Percentiles rank a stretch among this genome's conserved stretches.
These are phyloP conservation scores for Cystofilobasidium capitatum DNA, from an alignment of 768 basidiomycete species.

Conservation along the genomic window DNA sequence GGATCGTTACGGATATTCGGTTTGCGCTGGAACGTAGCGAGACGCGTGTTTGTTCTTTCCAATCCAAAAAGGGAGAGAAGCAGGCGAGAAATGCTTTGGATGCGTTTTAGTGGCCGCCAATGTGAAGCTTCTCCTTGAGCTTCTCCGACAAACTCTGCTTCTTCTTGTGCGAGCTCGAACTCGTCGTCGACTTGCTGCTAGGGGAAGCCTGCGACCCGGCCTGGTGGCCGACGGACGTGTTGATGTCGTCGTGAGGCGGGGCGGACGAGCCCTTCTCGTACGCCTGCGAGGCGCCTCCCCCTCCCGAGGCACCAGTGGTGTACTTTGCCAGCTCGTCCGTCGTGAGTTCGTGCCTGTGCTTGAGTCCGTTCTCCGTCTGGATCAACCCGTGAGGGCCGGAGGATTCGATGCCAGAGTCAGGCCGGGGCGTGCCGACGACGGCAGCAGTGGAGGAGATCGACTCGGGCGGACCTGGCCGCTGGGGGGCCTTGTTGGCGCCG, in stretches of 20 bases:
- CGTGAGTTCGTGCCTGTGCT: constrained; percentile 1
- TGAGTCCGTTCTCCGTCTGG: background rate
- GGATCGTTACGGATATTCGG: no score
- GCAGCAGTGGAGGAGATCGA: background rate
- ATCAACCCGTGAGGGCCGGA: background rate
- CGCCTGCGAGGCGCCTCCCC: background rate
- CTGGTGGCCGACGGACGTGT: background rate
- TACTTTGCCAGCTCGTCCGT: background rate
- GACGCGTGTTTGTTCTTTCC: no score
- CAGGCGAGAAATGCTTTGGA: no score
- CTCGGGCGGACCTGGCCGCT: background rate
- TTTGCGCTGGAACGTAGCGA: no score
- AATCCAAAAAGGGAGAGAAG: background rate
- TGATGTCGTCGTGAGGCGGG: constrained; percentile 1
- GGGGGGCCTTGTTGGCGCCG: background rate
- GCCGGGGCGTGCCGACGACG: background rate
- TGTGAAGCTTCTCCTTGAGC: background rate
- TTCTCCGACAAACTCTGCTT: background rate
- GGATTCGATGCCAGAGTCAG: background rate
- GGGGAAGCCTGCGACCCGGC: background rate
- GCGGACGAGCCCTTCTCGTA: background rate
- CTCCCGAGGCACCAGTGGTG: no score
- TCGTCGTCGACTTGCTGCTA: background rate
- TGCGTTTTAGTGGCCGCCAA: background rate
- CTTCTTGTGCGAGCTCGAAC: constrained; percentile 3